These are phyloP conservation scores for Pachysandra terminalis DNA, from an alignment of 164 flowering plant genomes.

Conservation along the genomic window DNA sequence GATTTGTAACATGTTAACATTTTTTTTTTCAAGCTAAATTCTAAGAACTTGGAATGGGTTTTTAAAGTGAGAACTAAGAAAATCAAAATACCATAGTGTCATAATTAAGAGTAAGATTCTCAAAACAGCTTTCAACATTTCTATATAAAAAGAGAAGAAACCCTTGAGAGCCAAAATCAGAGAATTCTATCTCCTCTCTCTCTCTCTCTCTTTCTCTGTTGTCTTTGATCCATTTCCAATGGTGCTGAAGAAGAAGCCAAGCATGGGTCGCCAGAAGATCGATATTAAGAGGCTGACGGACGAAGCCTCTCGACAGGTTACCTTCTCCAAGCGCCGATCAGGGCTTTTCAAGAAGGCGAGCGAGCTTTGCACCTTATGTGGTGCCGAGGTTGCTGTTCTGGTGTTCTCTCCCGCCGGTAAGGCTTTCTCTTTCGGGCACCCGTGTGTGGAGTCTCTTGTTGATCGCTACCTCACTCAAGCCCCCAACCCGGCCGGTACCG, in stretches of 20 bases:
- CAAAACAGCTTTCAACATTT: too few relatives aligned
- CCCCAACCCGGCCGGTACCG: too few relatives aligned
- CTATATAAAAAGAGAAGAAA: too few relatives aligned
- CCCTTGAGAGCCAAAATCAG: too few relatives aligned
- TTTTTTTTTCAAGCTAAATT: too few relatives aligned
- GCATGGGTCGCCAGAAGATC: constrained; percentile 63
- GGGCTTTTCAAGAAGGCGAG: constrained; percentile 82
- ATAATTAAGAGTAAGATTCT: too few relatives aligned
- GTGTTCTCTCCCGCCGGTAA: constrained; percentile 74
- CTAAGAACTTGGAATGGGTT: too few relatives aligned
- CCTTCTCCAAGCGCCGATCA: constrained; percentile 68
- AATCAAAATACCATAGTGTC: too few relatives aligned
- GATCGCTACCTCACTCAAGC: constrained; percentile 29
- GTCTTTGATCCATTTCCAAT: too few relatives aligned
- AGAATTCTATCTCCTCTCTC: too few relatives aligned
- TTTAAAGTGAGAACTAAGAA: too few relatives aligned
- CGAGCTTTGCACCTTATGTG: constrained; percentile 73
- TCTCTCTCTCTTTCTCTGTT: too few relatives aligned
- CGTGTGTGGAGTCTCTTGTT: constrained; percentile 41
- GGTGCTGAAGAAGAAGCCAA: constrained; percentile 8
- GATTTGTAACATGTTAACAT: background rate
- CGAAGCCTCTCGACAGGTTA: constrained; percentile 48
- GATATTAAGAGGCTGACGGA: constrained; percentile 40
- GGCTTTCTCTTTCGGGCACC: constrained; percentile 70
- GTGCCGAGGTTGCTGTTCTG: constrained; percentile 48